phyloP scores from a whole-genome alignment of 352 stramenopile species.

The Globisporangium uncinulatum region DNA sequence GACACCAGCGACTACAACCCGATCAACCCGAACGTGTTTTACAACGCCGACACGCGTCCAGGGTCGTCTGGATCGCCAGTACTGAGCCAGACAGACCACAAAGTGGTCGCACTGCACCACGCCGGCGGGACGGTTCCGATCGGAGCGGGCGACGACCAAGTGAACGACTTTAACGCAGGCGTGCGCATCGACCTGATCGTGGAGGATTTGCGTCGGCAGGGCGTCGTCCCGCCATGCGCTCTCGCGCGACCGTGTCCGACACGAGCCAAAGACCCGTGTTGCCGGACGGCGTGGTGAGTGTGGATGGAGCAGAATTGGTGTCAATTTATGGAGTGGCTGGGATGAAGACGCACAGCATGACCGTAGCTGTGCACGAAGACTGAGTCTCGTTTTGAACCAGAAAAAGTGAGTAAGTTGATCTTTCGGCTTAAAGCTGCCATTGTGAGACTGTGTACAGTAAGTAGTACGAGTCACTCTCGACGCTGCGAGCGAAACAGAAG shows the following conservation, averaged over 20 bases:
- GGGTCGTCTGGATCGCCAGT: slow-evolving; percentile 65
- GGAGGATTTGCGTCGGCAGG: slow-evolving; percentile 16
- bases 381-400: too few species aligned
- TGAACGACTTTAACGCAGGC: slow-evolving; percentile 23
- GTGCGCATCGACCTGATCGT: slow-evolving; percentile 36
- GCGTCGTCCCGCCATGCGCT: slow-evolving; percentile 18
- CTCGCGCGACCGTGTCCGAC: slow-evolving; percentile 6
- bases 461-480: too few species aligned
- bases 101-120: slow-evolving; percentile 60
- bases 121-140: slow-evolving; percentile 20
- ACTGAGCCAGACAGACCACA: slow-evolving; percentile 53
- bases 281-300: too few species aligned
- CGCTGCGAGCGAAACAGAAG: too few species aligned
- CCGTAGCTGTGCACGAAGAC: too few species aligned
- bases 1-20: too few species aligned
- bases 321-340: too few species aligned
- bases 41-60: slow-evolving; percentile 62
- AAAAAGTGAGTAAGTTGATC: too few species aligned
- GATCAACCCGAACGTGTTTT: slow-evolving; percentile 35
- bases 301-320: slow-evolving; percentile 8
- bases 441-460: too few species aligned
- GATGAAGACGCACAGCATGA: too few species aligned
- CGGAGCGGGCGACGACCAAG: background rate
- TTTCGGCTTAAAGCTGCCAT: too few species aligned
- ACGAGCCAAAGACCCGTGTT: slow-evolving; percentile 2